Evolutionary conservation across 2,329 filamentous ascomycete species (phyloP).

Genomic region (Phialocephala sp.): DNA sequence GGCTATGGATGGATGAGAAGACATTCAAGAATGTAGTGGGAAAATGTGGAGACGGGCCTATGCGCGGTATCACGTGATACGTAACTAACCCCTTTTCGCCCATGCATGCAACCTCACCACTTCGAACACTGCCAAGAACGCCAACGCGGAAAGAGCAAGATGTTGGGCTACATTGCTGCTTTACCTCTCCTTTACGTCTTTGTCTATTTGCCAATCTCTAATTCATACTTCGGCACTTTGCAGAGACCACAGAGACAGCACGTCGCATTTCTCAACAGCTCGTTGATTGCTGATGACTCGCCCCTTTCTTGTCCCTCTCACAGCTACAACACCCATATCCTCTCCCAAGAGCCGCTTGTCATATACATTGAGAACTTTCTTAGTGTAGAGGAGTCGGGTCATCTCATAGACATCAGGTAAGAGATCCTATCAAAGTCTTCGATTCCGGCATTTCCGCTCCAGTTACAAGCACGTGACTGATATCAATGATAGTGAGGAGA

Average conservation of each 20-base stretch:
- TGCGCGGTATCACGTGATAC: not conserved
- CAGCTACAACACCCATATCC: slow-evolving; percentile 50
- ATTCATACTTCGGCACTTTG: slow-evolving; percentile 32
- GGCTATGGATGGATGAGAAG: not conserved
- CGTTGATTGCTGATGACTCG: slow-evolving; percentile 41
- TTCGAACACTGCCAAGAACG: not conserved
- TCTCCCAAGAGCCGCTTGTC: slow-evolving; percentile 59
- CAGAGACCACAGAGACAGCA: slow-evolving; percentile 17
- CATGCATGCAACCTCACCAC: not conserved
- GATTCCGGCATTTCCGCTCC: not conserved
- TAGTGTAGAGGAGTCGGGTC: slow-evolving; percentile 51
- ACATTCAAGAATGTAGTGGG: not conserved
- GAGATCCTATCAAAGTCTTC: slow-evolving; percentile 6
- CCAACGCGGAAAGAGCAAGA: slow-evolving; percentile 24
- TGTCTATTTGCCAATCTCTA: slow-evolving; percentile 37
- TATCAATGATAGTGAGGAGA: slow-evolving; percentile 46
- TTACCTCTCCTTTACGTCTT: slow-evolving; percentile 40
- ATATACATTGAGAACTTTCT: slow-evolving; percentile 64
- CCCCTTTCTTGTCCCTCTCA: slow-evolving; percentile 37
- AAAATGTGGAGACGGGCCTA: not conserved
- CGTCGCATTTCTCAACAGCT: slow-evolving; percentile 34
- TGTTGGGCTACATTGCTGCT: slow-evolving; percentile 40
- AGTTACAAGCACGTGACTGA: slow-evolving; percentile 24
- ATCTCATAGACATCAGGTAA: slow-evolving; percentile 59
- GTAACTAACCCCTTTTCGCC: not conserved